These are phyloP conservation scores for Pythium phragmitis DNA, from an alignment of 352 stramenopile genomes.

Conservation along the genomic window DNA sequence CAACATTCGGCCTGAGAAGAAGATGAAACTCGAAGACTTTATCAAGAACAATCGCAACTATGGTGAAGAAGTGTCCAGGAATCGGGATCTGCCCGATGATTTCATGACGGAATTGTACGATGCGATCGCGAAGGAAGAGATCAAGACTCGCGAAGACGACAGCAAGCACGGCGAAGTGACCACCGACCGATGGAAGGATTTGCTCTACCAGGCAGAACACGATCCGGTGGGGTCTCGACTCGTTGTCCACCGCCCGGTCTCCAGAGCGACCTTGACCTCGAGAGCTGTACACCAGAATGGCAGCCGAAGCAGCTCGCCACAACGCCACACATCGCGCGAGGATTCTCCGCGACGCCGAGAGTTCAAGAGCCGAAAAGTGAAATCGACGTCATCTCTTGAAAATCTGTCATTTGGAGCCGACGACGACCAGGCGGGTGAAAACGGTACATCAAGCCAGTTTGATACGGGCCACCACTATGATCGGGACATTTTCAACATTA, in stretches of 20 bases:
- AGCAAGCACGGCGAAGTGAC: slow-evolving; percentile 78
- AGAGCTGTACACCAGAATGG: slow-evolving; percentile 6
- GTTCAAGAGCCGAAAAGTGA: slow-evolving; percentile 15
- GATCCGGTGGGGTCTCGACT: slow-evolving; percentile 56
- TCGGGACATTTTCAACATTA: slow-evolving; percentile 64
- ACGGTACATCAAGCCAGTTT: not conserved
- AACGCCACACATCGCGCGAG: slow-evolving; percentile 6
- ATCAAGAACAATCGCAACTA: slow-evolving; percentile 91
- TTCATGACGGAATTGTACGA: slow-evolving; percentile 78
- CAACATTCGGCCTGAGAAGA: slow-evolving; percentile 82
- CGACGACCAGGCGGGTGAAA: not conserved
- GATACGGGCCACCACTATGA: slow-evolving; percentile 54
- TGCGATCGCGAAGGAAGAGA: slow-evolving; percentile 69
- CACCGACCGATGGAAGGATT: slow-evolving; percentile 75
- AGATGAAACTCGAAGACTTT: slow-evolving; percentile 87
- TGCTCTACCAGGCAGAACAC: slow-evolving; percentile 70
- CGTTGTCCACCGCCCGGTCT: slow-evolving; percentile 37
- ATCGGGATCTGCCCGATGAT: slow-evolving; percentile 61
- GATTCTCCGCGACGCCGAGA: slow-evolving; percentile 10
- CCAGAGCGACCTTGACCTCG: not conserved
- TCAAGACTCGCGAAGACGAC: slow-evolving; percentile 82
- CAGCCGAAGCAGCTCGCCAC: slow-evolving; percentile 15
- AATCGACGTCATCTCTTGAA: slow-evolving; percentile 5
- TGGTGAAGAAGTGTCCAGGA: slow-evolving; percentile 78
- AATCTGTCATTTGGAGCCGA: not conserved